Conservation (phyloP, 139 green algal species). For the Trebouxia sp. region DNA sequence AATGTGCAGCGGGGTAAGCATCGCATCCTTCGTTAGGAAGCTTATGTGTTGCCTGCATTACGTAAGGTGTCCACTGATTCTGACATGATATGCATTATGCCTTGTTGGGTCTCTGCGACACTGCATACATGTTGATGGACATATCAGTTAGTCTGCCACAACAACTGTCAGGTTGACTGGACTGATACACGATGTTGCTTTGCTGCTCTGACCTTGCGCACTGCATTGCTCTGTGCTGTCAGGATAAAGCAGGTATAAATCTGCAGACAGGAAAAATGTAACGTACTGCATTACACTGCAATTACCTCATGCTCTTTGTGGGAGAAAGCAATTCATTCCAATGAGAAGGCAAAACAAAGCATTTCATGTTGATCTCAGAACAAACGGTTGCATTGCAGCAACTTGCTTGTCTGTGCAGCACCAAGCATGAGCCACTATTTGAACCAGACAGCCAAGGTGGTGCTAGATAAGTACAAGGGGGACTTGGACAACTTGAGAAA, state of each 20-base stretch:
- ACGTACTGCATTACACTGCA: no score
- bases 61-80: no score
- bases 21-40: background rate
- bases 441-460: slow-evolving; percentile 3
- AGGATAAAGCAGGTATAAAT: no score
- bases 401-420: background rate
- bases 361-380: background rate
- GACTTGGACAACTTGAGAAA: slow-evolving; percentile 18
- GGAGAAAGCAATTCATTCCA: background rate
- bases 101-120: background rate
- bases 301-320: no score
- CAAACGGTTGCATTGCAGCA: background rate
- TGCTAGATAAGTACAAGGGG: slow-evolving; percentile 29
- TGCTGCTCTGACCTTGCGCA: no score
- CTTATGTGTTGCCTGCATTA: background rate
- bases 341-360: background rate
- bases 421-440: slow-evolving; percentile 26
- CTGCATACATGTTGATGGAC: background rate
- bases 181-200: no score
- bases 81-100: background rate
- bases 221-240: no score
- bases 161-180: no score
- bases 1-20: slow-evolving; percentile 13
- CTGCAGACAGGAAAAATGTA: no score
- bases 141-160: background rate